Evolutionary conservation across 2,329 filamentous ascomycete genomes (phyloP), one percentile per base, ranked within the genome.

Genomic region (Intubia oerlemansii): DNA sequence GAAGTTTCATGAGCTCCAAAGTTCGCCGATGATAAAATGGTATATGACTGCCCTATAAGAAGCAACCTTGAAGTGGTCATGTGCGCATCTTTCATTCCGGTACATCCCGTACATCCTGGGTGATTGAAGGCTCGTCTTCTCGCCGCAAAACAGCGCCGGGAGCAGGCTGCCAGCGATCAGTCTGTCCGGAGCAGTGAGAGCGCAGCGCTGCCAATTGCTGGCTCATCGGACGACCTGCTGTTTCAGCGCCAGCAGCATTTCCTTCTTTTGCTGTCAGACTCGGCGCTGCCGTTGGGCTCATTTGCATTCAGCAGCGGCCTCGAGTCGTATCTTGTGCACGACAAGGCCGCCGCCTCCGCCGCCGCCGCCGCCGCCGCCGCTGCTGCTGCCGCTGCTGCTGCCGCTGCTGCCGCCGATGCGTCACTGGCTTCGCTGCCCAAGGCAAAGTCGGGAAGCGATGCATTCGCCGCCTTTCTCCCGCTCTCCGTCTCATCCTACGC

Each of bases 221-320:
- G n/a, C n/a, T n/a, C n/a, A 8, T 21, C 19, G 19, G 19, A 8
- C 19, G 19, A n/a, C n/a, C n/a, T n/a, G n/a, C n/a, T n/a, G n/a
- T n/a, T n/a, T n/a, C 29, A 24, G 24, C 19, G 25, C 14, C 33
- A 35, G 23, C 33, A 61, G 17, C 79, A 85, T 49, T 72, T 75
- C 38, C 64, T 82, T 21, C 65, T 85, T 18, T 59, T 88, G 4
- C 68, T 85, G 27, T 68, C 79, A 27, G 79, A 88, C 54, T 84
- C 79, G 2, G 76, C 77, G 10, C 65, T 88, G 3, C 79, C 79
- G 1, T 59, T 88, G 0, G 79, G 79, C 32, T 80, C 78, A n/a
- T 88, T 88, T 51, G 79, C 79, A 42, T 88, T 85, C 54, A 79
- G 71, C 54, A 76, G 68, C 39, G 78, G 78, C 4, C 62, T 88